These are phyloP conservation scores for Paramecium primaurelia DNA, from an alignment of 73 alveolate species.

Conservation along the genomic window DNA sequence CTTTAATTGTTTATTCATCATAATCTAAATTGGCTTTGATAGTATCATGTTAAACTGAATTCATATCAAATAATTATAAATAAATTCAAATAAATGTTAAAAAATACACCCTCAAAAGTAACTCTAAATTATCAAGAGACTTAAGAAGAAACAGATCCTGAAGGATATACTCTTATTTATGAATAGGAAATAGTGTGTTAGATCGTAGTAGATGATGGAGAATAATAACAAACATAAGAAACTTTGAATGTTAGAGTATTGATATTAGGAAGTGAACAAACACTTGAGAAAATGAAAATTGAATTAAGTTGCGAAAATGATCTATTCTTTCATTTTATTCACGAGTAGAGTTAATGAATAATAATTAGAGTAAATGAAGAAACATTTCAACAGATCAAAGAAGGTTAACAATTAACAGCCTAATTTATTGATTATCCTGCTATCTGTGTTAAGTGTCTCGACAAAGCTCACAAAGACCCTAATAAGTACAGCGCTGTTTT, in stretches of 20 bases:
- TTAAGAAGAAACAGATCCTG: constrained; percentile 6
- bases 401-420: constrained; percentile 5
- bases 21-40: constrained; percentile 13
- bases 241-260: not conserved
- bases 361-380: constrained; percentile 48
- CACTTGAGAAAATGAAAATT: constrained; percentile 25
- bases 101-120: constrained; percentile 10
- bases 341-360: not conserved
- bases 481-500: constrained; percentile 24
- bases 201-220: not conserved
- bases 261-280: constrained; percentile 45
- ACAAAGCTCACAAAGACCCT: constrained; percentile 52
- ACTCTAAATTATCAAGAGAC: constrained; percentile 1
- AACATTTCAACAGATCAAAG: constrained; percentile 38
- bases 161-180: not conserved
- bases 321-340: constrained; percentile 55
- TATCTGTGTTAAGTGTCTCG: constrained; percentile 54
- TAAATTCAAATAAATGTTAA: constrained; percentile 1
- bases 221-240: not conserved
- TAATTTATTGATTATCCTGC: constrained; percentile 59
- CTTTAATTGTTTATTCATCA: not conserved
- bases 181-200: not conserved
- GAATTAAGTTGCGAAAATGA: constrained; percentile 58
- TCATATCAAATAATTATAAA: not conserved
- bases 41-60: not conserved